Percentiles rank a stretch among this genome's conserved stretches.
Evolutionary conservation across 345 rosid species (phyloP).

Genomic region (Eucalyptus erythrocorys): DNA sequence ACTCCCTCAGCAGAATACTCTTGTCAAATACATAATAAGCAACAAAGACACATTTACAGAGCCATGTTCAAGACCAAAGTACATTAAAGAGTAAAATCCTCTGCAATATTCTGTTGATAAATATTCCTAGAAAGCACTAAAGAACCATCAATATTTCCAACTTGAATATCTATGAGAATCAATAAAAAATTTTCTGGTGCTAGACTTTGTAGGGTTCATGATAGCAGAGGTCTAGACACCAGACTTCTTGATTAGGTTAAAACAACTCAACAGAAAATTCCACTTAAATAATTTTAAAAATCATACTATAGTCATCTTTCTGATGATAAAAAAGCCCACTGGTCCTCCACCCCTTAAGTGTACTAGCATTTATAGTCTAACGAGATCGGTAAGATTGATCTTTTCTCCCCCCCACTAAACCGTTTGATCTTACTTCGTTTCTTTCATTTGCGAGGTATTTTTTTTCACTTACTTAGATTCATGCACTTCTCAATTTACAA

Average conservation of each 20-base stretch:
- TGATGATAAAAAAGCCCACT: neutral
- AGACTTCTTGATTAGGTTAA: neutral
- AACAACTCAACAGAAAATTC: neutral
- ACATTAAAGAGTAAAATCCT: neutral
- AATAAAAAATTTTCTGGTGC: neutral
- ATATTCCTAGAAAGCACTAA: neutral
- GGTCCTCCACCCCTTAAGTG: neutral
- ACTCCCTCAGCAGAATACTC: neutral
- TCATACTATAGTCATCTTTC: fast-evolving
- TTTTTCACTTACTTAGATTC: neutral
- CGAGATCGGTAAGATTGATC: neutral
- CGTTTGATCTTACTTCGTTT: fast-evolving
- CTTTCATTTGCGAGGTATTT: neutral
- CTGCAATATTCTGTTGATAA: neutral
- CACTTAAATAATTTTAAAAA: fast-evolving
- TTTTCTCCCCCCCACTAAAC: neutral
- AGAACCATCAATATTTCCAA: neutral
- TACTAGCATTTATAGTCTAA: neutral
- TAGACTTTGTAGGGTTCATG: neutral
- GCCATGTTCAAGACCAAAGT: neutral
- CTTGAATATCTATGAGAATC: neutral
- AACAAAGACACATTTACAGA: neutral
- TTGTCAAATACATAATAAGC: neutral
- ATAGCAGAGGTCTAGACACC: neutral
- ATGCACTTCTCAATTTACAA: neutral